A percentile compares a stretch with the other conserved stretches of the same genome.
phyloP scores from a whole-genome alignment of 192 early-diverging fungal genomes.

The Coemansia sp. region DNA sequence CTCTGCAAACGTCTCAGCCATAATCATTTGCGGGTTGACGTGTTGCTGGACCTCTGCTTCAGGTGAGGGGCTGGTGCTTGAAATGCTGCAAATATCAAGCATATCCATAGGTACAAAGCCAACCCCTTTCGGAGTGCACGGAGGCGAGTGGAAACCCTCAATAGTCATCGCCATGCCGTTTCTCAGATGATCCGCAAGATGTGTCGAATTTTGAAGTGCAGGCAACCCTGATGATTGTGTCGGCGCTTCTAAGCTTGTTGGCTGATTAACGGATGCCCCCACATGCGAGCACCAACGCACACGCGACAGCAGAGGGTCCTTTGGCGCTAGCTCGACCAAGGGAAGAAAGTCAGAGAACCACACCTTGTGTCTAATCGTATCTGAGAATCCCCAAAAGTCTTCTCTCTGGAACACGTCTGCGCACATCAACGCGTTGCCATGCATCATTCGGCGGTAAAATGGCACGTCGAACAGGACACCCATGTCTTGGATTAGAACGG shows the following conservation, averaged over 20 bases:
- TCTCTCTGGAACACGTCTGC: constrained; percentile 23
- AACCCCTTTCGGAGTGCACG: neutral
- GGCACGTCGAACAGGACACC: constrained; percentile 26
- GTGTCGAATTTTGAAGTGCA: neutral
- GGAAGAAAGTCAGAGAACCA: constrained; percentile 29
- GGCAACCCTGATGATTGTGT: neutral
- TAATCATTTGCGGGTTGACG: neutral
- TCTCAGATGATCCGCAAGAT: neutral
- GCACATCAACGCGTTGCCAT: constrained; percentile 14
- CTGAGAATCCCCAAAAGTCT: constrained; percentile 12
- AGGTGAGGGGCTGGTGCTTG: neutral
- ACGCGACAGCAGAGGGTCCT: constrained; percentile 1
- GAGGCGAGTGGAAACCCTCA: too few species aligned
- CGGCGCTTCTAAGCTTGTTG: neutral
- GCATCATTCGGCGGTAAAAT: constrained; percentile 48
- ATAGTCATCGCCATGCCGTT: neutral
- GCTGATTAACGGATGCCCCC: neutral
- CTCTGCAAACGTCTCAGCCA: neutral
- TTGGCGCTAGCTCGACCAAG: constrained; percentile 8
- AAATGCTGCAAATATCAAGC: neutral
- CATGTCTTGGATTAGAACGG: constrained; percentile 38
- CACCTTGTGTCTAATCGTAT: constrained; percentile 5
- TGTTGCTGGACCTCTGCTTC: neutral
- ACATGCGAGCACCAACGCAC: neutral
- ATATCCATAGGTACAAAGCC: neutral